Base-by-base conservation (phyloP, 768 basidiomycete genomes). In the Phanerodontia chrysosporium region DNA sequence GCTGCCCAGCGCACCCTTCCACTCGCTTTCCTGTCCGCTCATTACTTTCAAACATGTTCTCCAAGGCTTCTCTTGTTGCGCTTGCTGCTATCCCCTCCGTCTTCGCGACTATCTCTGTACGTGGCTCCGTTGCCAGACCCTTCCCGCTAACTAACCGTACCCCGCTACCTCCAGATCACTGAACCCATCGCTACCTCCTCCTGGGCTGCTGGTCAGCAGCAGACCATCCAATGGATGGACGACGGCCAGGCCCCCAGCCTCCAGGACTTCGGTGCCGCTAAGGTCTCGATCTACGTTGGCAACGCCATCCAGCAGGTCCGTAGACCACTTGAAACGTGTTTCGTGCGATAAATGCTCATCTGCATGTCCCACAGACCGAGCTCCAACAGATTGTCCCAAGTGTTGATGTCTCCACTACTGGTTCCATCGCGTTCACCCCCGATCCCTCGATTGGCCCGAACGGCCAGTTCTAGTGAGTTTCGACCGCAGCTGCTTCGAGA, bases 201-300 rank as follows among this genome's bases (percentile, higher is more conserved):
- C 7, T 82, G 79, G 65, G 64, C 77, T 16, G 85, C 74, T 56
- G 87, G 87, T 5, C 73, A 83, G 62, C 56, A 61, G 10, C 74
- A 76, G 14, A 78, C 76, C 13, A 66, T 92, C 53, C 68, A 58
- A 36, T 92, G 90, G 90, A 67, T 78, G 60, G 89, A 91, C 46
- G 75, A 80, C 57, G 76, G 77, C 53, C 52, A 25, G 0, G 1
- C 73, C 1, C 87, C 90, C 3, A 51, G 72, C 24, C 77, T 90
- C 49, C 55, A 70, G 13, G 57, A 75, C 3, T 87, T 86, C 36
- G 87, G 89, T 5, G 62, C 66, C 29, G 70, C 79, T 10, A 74
- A 69, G 45, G 73, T 90, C 42, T 80, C 78, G 35, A 79, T 92
- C 72, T 90, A 83, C 63, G 79, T 72, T 54, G 90, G 90, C 45